Percentiles rank a stretch among this genome's conserved stretches.
phyloP scores from a whole-genome alignment of 164 flowering plant genomes.

The Nelumbo lutea region DNA sequence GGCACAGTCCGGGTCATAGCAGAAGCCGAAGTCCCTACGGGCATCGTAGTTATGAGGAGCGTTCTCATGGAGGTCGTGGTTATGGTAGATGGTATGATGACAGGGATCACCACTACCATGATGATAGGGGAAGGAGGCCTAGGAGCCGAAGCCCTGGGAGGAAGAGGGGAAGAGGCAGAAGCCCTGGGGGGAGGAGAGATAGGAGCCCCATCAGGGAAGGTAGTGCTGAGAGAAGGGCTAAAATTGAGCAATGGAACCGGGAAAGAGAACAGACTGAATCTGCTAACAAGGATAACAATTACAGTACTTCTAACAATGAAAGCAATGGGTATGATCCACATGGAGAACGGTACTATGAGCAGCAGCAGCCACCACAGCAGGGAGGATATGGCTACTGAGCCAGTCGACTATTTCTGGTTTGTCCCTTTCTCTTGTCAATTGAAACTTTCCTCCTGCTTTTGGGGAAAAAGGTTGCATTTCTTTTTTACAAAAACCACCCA shows the following conservation, averaged over 20 bases:
- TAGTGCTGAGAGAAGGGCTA: conserved; percentile 89
- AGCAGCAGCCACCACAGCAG: conserved; percentile 15
- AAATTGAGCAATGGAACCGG: conserved; percentile 88
- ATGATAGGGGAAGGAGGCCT: conserved; percentile 46
- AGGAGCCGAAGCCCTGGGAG: conserved; percentile 61
- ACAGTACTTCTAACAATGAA: conserved; percentile 13
- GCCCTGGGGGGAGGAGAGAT: conserved; percentile 59
- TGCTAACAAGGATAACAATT: conserved; percentile 19
- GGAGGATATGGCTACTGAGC: conserved; percentile 38
- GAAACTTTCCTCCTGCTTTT: conserved; percentile 12
- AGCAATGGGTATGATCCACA: conserved; percentile 20
- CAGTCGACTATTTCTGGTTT: conserved; percentile 27
- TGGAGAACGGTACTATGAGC: conserved; percentile 23
- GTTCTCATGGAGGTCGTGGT: conserved; percentile 44
- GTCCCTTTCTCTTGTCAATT: conserved; percentile 6
- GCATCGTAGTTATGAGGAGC: conserved; percentile 67
- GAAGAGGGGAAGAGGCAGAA: conserved; percentile 58
- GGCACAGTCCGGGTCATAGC: conserved; percentile 56
- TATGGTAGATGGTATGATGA: conserved; percentile 50
- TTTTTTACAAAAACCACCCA: conserved; percentile 1
- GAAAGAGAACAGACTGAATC: conserved; percentile 59
- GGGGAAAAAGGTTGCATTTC: conserved; percentile 2
- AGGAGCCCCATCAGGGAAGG: conserved; percentile 80
- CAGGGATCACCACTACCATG: conserved; percentile 35
- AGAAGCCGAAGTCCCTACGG: conserved; percentile 60